These are phyloP conservation scores for Solidago caesia DNA, from an alignment of 129 eudicot species.

Conservation along the genomic window DNA sequence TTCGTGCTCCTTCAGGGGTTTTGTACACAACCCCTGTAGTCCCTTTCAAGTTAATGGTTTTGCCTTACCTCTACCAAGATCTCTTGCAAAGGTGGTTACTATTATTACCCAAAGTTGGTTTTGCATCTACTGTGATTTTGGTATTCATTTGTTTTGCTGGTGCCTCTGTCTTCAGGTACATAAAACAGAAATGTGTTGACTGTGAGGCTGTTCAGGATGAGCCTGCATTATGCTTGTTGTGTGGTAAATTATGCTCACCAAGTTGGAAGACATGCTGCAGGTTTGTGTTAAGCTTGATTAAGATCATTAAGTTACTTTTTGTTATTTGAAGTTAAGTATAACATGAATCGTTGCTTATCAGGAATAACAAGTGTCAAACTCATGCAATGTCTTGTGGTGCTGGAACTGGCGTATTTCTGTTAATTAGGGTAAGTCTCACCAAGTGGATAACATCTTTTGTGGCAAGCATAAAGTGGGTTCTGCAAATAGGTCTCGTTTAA, in stretches of 20 bases:
- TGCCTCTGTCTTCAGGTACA: constrained; percentile 52
- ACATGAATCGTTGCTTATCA: constrained; percentile 29
- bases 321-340: neutral
- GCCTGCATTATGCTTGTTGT: constrained; percentile 88
- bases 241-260: constrained; percentile 93
- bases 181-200: constrained; percentile 64
- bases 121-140: neutral
- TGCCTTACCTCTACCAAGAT: constrained; percentile 89
- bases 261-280: constrained; percentile 96
- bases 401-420: constrained; percentile 85
- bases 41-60: constrained; percentile 72
- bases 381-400: constrained; percentile 94
- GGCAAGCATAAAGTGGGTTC: neutral
- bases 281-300: constrained; percentile 28
- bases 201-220: constrained; percentile 74
- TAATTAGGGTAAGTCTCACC: constrained; percentile 66
- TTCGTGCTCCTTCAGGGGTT: constrained; percentile 27
- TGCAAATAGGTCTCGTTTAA: constrained; percentile 9
- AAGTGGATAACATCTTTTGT: neutral
- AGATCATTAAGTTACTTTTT: neutral
- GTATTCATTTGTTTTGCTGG: constrained; percentile 1
- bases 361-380: constrained; percentile 84
- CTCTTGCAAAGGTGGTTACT: constrained; percentile 73
- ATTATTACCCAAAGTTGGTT: neutral
- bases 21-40: constrained; percentile 59